Evolutionary conservation across 2,329 filamentous ascomycete genomes (phyloP).

Genomic region (Beauveria caledonica): DNA sequence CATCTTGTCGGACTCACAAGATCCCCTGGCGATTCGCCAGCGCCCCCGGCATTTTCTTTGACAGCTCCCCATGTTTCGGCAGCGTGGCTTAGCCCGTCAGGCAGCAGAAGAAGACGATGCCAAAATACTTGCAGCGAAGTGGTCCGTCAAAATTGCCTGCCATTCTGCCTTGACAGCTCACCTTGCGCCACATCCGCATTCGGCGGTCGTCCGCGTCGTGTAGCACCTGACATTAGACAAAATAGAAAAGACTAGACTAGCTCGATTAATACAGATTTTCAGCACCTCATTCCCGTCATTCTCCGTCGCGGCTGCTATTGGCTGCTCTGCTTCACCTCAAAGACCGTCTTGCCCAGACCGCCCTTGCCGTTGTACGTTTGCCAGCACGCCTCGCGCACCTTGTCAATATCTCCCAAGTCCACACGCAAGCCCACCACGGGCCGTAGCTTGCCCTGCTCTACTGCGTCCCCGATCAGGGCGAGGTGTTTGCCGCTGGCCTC

Average conservation of each 20-base stretch:
- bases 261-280: not conserved
- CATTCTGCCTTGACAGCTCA: conserved; percentile 1
- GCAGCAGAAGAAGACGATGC: not conserved
- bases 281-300: not conserved
- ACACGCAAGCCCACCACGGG: conserved; percentile 16
- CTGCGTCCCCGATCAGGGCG: conserved; percentile 11
- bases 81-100: not conserved
- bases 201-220: not conserved
- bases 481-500: conserved; percentile 23
- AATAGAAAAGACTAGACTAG: too few relatives aligned
- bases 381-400: conserved; percentile 28
- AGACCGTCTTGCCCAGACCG: conserved; percentile 32
- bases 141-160: not conserved
- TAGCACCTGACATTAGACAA: not conserved
- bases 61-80: not conserved
- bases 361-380: conserved; percentile 30
- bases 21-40: not conserved
- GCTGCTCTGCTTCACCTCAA: conserved; percentile 7
- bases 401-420: conserved; percentile 26
- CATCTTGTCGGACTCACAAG: not conserved
- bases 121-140: not conserved
- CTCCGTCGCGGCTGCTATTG: not conserved
- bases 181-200: not conserved
- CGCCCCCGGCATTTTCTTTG: not conserved
- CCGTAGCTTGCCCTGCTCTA: conserved; percentile 15